Base-by-base conservation (phyloP, 2,329 filamentous ascomycete genomes). In the Ceratocystis smalleyi region DNA sequence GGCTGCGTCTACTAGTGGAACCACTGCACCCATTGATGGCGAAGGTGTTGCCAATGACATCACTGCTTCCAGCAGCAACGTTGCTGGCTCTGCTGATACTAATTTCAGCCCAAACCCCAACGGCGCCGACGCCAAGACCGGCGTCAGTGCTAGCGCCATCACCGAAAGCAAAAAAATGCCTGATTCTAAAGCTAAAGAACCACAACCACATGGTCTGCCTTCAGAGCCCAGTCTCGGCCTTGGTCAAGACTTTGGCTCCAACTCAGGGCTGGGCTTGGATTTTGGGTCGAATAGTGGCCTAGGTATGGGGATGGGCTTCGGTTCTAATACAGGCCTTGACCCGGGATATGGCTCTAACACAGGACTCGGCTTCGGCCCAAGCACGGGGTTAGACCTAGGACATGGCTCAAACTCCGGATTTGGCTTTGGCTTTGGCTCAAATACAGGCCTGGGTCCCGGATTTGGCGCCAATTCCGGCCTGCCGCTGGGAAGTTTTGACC, bases 201-300 rank as follows among this genome's bases (percentile, higher is more conserved):
- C 51, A 5, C 51, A 55, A 17, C 1, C 51, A 32, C 3, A 32
- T 30, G 22, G 12, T 12, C 30, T 61, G 7, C 8, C 43, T 24
- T 43, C 30, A 17, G 63, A 59, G 19, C 47, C 59, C 35, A 65
- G 54, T 24, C 32, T 54, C n/a, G 59, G 59, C 12, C 59, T 62
- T 6, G 59, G 59, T 5, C 19, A 55, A 12, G 51, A 35, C n/a
- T 59, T 49, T 43, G 55, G 63, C 22, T 60, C 62, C 15, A 51
- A 59, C 54, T 59, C 51, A 35, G 54, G 40, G 6, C 43, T 59
- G 54, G 54, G 57, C 47, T 22, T 64, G 19, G 62, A 64, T 30
- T 64, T 64, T 43, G 54, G 62, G 3, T 35, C 57, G 15, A 63
- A 63, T 43, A 40, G 43, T 61, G 63, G 63, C 2, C 45, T 64